These are phyloP conservation scores for Vaccinium vitisidaea DNA, from an alignment of 148 eudicot genomes.

Conservation along the genomic window DNA sequence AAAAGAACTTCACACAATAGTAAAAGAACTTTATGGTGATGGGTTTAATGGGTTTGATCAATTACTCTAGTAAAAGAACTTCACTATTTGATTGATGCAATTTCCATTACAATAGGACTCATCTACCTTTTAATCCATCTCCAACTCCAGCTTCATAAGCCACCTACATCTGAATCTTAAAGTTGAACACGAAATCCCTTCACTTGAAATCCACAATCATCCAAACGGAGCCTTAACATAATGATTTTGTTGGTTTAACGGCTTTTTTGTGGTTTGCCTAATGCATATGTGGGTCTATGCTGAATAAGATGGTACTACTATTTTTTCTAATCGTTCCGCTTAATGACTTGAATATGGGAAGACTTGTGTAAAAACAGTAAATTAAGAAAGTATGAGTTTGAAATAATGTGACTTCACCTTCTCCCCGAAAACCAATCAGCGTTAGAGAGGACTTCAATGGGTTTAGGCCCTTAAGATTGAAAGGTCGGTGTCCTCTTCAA, in stretches of 20 bases:
- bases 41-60: no score
- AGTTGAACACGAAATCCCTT: background rate
- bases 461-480: no score
- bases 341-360: background rate
- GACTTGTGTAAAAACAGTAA: background rate
- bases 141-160: background rate
- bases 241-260: background rate
- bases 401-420: background rate
- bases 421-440: background rate
- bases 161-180: background rate
- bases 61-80: no score
- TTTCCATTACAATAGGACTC: background rate
- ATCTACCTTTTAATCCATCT: background rate
- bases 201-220: background rate
- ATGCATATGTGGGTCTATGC: background rate
- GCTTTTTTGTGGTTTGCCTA: background rate
- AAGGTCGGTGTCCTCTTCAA: no score
- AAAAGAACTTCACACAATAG: no score
- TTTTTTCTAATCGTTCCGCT: no score
- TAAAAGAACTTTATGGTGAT: no score
- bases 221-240: background rate
- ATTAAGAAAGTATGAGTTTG: background rate
- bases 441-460: background rate
- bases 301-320: background rate
- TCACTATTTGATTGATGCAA: no score